These are phyloP conservation scores for Neonectria neomacrospora DNA, from an alignment of 2,329 filamentous ascomycete genomes.

Conservation along the genomic window DNA sequence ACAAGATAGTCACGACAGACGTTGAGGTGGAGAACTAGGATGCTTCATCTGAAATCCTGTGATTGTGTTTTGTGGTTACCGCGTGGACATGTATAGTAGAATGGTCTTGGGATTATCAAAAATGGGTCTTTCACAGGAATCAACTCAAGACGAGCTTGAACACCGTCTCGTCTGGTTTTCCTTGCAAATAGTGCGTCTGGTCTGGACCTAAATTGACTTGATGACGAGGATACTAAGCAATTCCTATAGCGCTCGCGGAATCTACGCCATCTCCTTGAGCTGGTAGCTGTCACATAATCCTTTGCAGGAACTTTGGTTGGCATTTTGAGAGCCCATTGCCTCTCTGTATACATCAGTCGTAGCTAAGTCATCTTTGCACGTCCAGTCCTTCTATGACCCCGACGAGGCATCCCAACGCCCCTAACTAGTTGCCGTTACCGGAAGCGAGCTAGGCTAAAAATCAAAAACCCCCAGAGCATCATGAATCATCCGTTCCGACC, in stretches of 20 bases:
- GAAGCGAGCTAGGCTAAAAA: neutral
- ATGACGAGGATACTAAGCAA: neutral
- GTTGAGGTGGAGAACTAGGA: slow-evolving; percentile 37
- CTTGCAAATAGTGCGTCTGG: neutral
- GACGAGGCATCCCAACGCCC: neutral
- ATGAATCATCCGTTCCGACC: slow-evolving; percentile 13
- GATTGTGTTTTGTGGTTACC: slow-evolving; percentile 9
- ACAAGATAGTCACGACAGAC: slow-evolving; percentile 34
- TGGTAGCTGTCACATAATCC: no score
- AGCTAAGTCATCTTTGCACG: neutral
- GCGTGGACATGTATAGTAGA: slow-evolving; percentile 23
- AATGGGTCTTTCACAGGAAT: slow-evolving; percentile 14
- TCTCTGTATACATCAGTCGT: neutral
- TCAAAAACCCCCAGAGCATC: neutral
- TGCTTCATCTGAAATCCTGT: slow-evolving; percentile 29
- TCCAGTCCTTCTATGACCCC: neutral
- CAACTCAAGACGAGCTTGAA: slow-evolving; percentile 5
- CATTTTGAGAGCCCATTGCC: neutral
- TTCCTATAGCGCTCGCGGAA: neutral
- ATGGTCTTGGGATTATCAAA: slow-evolving; percentile 24
- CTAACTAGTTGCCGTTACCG: neutral
- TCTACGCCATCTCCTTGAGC: no score
- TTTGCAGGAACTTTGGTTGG: neutral
- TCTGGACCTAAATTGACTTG: no score
- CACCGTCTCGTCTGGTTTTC: neutral